Evolutionary conservation across 2,329 filamentous ascomycete species (phyloP), one percentile per base, ranked within the genome.

Genomic region (Alternaria novae-zelandiae): DNA sequence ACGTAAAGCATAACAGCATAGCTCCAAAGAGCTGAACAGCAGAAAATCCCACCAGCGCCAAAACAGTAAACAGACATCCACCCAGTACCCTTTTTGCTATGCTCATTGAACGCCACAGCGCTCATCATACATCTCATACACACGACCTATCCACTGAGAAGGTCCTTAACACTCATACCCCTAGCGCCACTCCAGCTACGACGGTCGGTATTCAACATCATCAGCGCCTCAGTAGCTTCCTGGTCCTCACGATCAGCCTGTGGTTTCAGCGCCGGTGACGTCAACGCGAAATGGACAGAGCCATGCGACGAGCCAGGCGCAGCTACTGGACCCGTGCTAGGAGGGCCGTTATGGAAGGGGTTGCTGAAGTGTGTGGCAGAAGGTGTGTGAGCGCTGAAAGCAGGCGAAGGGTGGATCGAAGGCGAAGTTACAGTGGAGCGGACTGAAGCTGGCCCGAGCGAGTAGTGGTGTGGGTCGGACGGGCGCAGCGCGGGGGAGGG

Each of bases 141-240:
- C 7, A 45, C 41, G 3, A n/a, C 12, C 49, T 71, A 78, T 10
- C 75, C 74, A 54, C 82, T 83, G 11, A 84, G 68, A 49, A 84
- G 66, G 68, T 84, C 83, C 60, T 77, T 79, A 8, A 84, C 83
- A 61, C 82, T 84, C 82, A 84, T 83, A 10, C 78, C 79, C 25
- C 79, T 68, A 20, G 71, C 77, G 9, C 73, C 70, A 63, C 69
- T 74, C 81, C 82, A 83, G 59, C 74, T 81, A 36, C 92, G 85
- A 44, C 92, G 87, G 77, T 96, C 93, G 57, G 86, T 89, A 69
- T 94, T 96, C 63, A 97, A 83, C 94, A 97, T 97, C 77, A 97
- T 80, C 70, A 97, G 79, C 4, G 94, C 94, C 12, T 93, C 90
- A 8, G 93, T 96, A 1, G 93, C 94, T 78, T 96, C 93, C 64